Evolutionary conservation across 2,329 filamentous ascomycete genomes (phyloP), one percentile per base, ranked within the genome.

Genomic region (Penicillium sp.): DNA sequence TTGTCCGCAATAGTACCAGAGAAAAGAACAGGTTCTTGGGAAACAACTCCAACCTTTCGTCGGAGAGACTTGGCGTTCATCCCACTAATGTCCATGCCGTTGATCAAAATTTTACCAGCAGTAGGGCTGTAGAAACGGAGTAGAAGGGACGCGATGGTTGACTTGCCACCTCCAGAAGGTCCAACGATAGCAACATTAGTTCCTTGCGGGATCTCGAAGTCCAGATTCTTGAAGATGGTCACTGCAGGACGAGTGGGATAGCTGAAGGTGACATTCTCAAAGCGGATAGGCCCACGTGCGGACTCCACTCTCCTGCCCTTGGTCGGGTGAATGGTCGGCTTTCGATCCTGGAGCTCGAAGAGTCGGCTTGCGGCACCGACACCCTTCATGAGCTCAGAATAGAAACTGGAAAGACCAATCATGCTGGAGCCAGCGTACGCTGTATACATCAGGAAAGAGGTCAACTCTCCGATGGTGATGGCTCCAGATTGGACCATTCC

Each of bases 381-480:
- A 43, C 96, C 96, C 76, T 99, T 99, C 95, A 99, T 99, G 60
- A 99, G 82, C 73, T 99, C 95, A 0, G 93, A 96, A 76, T 97
- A 99, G 78, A 99, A 99, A 55, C 90, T 91, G 4, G 92, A 96
- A 1, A 99, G 81, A 4, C 95, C 95, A 66, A 98, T 96, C 62
- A 99, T 84, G 75, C 91, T 96, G 49, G 90, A 95, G 19, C 87
- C 87, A 52, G 87, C 87, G 66, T 88, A 98, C 3, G 91, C 93
- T 3, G 93, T 96, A 75, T 98, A 99, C 93, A 99, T 98, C 79
- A 99, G 84, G 76, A 99, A 99, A 0, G 92, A 96, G 1, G 95
- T 96, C 44, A 99, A 78, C 64, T 99, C 93, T 66, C 95, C 95
- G 48, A 98, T 87, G 8, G 86, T 91, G 79, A 99, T 95, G 43